Evolutionary conservation across 176 grass and related monocot species (phyloP).

Genomic region (Cenchrus purpureus): DNA sequence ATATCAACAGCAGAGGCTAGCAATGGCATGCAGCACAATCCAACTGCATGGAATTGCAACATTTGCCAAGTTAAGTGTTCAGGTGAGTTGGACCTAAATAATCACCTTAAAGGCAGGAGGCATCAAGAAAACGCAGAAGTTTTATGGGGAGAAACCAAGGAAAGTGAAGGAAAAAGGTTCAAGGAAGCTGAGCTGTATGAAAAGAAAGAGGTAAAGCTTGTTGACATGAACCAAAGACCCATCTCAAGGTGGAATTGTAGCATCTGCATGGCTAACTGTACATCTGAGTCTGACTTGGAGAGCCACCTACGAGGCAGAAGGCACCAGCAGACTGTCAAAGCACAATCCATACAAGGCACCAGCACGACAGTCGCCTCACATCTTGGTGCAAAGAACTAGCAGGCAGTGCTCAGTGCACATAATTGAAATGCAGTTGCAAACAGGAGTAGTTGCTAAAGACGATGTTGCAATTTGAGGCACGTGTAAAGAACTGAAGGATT

Average conservation of each 20-base stretch:
- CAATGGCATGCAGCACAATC: background rate
- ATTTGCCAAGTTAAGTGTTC: slow-evolving; percentile 35
- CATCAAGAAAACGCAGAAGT: background rate
- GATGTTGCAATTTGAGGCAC: background rate
- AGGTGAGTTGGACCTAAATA: slow-evolving; percentile 16
- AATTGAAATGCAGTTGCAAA: background rate
- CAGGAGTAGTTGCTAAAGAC: background rate
- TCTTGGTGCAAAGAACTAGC: background rate
- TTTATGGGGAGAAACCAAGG: background rate
- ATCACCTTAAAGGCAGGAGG: no score
- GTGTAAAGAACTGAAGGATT: background rate
- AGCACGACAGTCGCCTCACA: background rate
- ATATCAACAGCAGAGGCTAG: background rate
- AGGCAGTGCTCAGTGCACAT: background rate
- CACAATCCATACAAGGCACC: slow-evolving; percentile 8
- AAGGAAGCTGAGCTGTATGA: background rate
- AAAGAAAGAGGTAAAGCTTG: background rate
- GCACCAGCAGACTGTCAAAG: slow-evolving; percentile 10
- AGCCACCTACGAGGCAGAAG: slow-evolving; percentile 39
- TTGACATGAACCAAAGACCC: slow-evolving; percentile 2
- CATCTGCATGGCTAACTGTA: slow-evolving; percentile 30
- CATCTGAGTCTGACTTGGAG: slow-evolving; percentile 27
- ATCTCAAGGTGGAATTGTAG: slow-evolving; percentile 33
- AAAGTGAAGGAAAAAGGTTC: background rate
- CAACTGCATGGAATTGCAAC: slow-evolving; percentile 16